These are phyloP conservation scores for Hyaloscypha hepaticicola DNA, from an alignment of 495 filamentous ascomycete genomes.

Conservation along the genomic window DNA sequence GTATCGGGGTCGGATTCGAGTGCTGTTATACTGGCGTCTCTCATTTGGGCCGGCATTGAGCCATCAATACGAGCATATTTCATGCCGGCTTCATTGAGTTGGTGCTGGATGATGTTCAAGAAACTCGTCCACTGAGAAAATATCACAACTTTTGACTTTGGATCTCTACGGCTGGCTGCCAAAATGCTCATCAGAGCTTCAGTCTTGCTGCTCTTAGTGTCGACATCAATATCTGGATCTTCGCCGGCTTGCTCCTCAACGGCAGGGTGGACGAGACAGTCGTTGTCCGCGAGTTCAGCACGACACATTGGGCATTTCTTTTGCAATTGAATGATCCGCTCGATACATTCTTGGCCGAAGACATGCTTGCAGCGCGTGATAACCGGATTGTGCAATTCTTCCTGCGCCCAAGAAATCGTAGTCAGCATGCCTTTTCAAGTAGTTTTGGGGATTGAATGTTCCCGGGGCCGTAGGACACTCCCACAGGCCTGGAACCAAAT, in stretches of 20 bases:
- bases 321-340: slow-evolving; percentile 74
- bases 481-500: no score
- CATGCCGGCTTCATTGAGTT: slow-evolving; percentile 61
- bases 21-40: slow-evolving; percentile 66
- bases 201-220: slow-evolving; percentile 77
- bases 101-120: slow-evolving; percentile 71
- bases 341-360: slow-evolving; percentile 75
- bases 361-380: slow-evolving; percentile 89
- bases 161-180: slow-evolving; percentile 64
- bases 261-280: slow-evolving; percentile 62
- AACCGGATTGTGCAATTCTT: slow-evolving; percentile 68
- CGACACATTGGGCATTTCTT: slow-evolving; percentile 90
- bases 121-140: slow-evolving; percentile 96
- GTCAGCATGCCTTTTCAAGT: no score
- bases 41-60: slow-evolving; percentile 63
- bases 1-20: slow-evolving; percentile 68
- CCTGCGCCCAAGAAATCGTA: no score
- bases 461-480: no score
- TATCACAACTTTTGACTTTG: slow-evolving; percentile 76
- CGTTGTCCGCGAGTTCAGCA: slow-evolving; percentile 59
- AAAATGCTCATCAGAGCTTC: slow-evolving; percentile 79
- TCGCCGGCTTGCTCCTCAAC: slow-evolving; percentile 47
- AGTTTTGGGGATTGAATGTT: no score
- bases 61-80: slow-evolving; percentile 80
- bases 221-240: slow-evolving; percentile 47